Evolutionary conservation across 2,329 filamentous ascomycete genomes (phyloP).

Genomic region (Colletotrichum musae): DNA sequence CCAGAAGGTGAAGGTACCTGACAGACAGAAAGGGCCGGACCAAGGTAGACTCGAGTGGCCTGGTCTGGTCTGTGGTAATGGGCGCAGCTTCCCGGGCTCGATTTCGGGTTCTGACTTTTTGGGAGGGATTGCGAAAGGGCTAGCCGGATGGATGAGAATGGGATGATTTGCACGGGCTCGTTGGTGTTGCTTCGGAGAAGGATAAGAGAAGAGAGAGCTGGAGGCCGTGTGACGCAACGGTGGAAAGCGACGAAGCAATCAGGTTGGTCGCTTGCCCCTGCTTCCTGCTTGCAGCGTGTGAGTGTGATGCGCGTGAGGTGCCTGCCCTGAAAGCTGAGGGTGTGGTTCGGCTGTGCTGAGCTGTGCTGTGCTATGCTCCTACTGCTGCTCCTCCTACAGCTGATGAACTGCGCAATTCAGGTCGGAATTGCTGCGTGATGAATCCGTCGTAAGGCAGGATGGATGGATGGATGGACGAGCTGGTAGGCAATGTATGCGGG

Average conservation of each 20-base stretch:
- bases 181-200: background rate
- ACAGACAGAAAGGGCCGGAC: constrained; percentile 5
- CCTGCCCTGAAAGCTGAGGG: background rate
- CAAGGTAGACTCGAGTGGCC: background rate
- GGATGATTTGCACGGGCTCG: constrained; percentile 35
- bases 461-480: background rate
- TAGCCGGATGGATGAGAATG: constrained; percentile 30
- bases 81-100: constrained; percentile 5
- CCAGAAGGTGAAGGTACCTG: constrained; percentile 12
- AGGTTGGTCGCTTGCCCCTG: constrained; percentile 26
- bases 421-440: too few relatives aligned
- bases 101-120: too few relatives aligned
- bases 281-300: constrained; percentile 26
- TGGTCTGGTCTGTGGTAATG: constrained; percentile 16
- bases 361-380: background rate
- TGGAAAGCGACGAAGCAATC: constrained; percentile 13
- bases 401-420: constrained; percentile 26
- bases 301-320: constrained; percentile 1
- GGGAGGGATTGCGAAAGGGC: constrained; percentile 12
- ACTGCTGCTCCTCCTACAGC: background rate
- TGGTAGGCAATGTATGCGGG: too few relatives aligned
- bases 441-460: background rate
- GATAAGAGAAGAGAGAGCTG: constrained; percentile 18
- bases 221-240: constrained; percentile 37
- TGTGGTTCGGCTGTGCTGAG: constrained; percentile 14